These are phyloP conservation scores for Macrotyloma uniflorum DNA, from an alignment of 306 rosid species.

Conservation along the genomic window DNA sequence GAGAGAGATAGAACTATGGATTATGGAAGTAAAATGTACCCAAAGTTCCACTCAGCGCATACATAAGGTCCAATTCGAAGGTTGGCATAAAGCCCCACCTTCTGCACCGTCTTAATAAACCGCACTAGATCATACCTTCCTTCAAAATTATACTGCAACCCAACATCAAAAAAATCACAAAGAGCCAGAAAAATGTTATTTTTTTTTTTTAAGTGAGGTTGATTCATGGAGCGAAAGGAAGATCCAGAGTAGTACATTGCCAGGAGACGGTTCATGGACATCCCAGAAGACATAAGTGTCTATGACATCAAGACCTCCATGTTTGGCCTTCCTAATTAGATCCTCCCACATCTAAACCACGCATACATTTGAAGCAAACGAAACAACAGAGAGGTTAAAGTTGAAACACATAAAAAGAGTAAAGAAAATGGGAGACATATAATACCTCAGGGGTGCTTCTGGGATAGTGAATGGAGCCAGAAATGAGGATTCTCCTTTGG, in stretches of 20 bases:
- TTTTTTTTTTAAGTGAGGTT: neutral
- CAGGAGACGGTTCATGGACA: conserved; percentile 94
- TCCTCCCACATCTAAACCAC: conserved; percentile 92
- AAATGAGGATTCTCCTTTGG: conserved; percentile 77
- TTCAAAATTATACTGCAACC: conserved; percentile 81
- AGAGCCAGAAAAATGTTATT: neutral
- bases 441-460: conserved; percentile 92
- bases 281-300: conserved; percentile 98
- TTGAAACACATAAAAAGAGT: neutral
- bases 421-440: neutral
- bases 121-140: conserved; percentile 88
- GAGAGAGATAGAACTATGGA: neutral
- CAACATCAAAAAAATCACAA: conserved; percentile 30
- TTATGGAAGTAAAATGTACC: conserved; percentile 52
- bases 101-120: conserved; percentile 89
- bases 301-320: conserved; percentile 89
- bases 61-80: conserved; percentile 98
- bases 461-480: conserved; percentile 98
- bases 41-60: conserved; percentile 98
- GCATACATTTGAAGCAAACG: conserved; percentile 45
- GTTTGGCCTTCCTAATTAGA: conserved; percentile 85
- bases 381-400: neutral
- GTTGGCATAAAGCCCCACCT: conserved; percentile 83
- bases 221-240: neutral
- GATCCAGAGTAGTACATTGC: conserved; percentile 64